phyloP scores from a whole-genome alignment of 495 filamentous ascomycete genomes.

The Hypoxylon crocopeplum region DNA sequence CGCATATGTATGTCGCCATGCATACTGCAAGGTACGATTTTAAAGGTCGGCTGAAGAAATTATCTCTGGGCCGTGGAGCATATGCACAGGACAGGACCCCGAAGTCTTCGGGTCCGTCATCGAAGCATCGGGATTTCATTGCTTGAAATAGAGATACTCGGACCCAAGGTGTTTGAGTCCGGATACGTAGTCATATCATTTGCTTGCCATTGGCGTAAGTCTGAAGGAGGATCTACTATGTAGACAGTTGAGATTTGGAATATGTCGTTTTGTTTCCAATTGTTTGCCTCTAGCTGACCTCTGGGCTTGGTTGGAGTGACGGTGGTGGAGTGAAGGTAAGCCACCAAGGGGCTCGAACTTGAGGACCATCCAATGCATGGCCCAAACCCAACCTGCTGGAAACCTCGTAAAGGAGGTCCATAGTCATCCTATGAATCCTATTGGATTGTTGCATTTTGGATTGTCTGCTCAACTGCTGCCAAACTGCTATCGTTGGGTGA shows the following conservation, averaged over 20 bases:
- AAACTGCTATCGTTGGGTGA: too few relatives aligned
- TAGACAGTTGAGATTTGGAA: too few relatives aligned
- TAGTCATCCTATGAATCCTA: constrained; percentile 6
- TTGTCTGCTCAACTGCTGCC: neutral
- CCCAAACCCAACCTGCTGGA: constrained; percentile 1
- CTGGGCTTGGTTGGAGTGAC: too few relatives aligned
- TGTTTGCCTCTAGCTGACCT: constrained; percentile 4
- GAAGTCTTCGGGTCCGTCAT: neutral
- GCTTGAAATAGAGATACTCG: too few relatives aligned
- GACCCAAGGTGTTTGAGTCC: too few relatives aligned
- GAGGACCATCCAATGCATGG: neutral
- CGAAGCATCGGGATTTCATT: too few relatives aligned
- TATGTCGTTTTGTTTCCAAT: too few relatives aligned
- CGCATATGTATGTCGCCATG: constrained; percentile 33
- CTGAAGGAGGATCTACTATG: too few relatives aligned
- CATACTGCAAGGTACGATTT: constrained; percentile 36
- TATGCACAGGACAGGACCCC: constrained; percentile 14
- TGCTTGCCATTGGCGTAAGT: neutral
- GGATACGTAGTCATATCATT: too few relatives aligned
- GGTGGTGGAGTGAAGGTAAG: too few relatives aligned
- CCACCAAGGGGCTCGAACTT: too few relatives aligned
- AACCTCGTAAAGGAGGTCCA: constrained; percentile 1
- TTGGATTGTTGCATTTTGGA: constrained; percentile 8
- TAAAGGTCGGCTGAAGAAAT: constrained; percentile 12
- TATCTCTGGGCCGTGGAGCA: constrained; percentile 15